Conservation (phyloP, 352 stramenopile species). For the Globisporangium middletonii region DNA sequence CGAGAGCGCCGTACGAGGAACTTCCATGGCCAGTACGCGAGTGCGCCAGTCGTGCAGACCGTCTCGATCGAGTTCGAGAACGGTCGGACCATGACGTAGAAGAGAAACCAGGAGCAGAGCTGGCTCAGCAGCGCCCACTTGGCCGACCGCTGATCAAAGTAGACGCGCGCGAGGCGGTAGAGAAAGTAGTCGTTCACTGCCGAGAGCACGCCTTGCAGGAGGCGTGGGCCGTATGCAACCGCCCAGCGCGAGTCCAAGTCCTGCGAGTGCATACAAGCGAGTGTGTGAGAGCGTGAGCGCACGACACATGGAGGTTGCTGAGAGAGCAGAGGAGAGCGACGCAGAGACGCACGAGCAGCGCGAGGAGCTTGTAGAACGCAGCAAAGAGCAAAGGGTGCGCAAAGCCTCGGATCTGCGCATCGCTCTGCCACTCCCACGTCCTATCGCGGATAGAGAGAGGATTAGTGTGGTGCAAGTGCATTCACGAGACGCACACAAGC, state of each 20-base stretch:
- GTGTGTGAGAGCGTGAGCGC: not conserved
- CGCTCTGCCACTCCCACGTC: conserved; percentile 83
- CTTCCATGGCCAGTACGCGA: conserved; percentile 76
- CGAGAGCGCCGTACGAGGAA: conserved; percentile 33
- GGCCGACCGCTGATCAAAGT: conserved; percentile 60
- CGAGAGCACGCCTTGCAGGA: conserved; percentile 63
- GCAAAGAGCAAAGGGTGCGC: conserved; percentile 76
- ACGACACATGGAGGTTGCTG: too few species aligned
- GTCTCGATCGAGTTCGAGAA: conserved; percentile 87
- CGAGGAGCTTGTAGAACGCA: conserved; percentile 70
- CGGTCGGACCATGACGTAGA: conserved; percentile 81
- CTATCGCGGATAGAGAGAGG: conserved; percentile 18
- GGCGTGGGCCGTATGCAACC: conserved; percentile 66
- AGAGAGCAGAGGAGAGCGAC: not conserved
- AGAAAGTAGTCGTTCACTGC: conserved; percentile 67
- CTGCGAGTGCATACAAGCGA: conserved; percentile 13
- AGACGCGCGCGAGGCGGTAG: conserved; percentile 54
- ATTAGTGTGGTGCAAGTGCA: too few species aligned
- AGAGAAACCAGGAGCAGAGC: conserved; percentile 81
- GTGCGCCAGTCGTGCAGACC: conserved; percentile 62
- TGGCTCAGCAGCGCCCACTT: conserved; percentile 74
- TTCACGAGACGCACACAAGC: not conserved
- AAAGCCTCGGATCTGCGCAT: conserved; percentile 66
- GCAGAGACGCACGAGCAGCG: conserved; percentile 38
- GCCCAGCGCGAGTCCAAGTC: conserved; percentile 77